Conservation (phyloP, 1,284 basidiomycete genomes). For the Sutorius eximius region DNA sequence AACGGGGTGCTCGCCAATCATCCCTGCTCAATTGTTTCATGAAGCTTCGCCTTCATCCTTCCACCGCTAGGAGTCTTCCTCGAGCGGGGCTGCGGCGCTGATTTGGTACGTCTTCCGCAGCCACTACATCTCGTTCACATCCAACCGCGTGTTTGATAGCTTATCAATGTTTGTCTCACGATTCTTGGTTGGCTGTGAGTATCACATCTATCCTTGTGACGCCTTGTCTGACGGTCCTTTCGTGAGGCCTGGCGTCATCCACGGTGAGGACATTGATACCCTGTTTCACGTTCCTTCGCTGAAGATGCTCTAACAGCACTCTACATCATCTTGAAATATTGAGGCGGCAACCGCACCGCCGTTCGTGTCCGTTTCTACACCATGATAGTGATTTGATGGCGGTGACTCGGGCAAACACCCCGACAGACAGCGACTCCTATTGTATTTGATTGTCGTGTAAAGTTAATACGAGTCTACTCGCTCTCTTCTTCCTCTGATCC, state of each 20-base stretch:
- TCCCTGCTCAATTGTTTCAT: conserved; percentile 13
- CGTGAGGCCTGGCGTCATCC: conserved; percentile 69
- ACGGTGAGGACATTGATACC: conserved; percentile 45
- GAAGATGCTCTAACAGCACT: conserved; percentile 44
- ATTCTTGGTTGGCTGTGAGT: conserved; percentile 70
- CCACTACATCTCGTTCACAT: neutral
- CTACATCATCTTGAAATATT: conserved; percentile 72
- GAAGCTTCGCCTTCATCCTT: conserved; percentile 66
- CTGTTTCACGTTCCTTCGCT: neutral
- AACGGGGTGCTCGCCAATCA: neutral
- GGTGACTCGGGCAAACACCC: neutral
- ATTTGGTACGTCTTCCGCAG: conserved; percentile 50
- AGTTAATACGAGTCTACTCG: conserved; percentile 13
- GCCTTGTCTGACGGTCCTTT: conserved; percentile 8
- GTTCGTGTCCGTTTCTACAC: neutral
- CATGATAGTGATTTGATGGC: neutral
- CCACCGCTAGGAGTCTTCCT: conserved; percentile 81
- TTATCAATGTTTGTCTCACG: conserved; percentile 72
- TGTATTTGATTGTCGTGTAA: conserved; percentile 8
- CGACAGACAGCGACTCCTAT: neutral
- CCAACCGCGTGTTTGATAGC: conserved; percentile 32
- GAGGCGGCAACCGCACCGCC: neutral
- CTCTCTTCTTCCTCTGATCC: conserved; percentile 21
- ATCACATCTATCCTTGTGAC: neutral
- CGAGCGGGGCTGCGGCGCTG: conserved; percentile 71